Evolutionary conservation across 768 basidiomycete species (phyloP).

Genomic region (Neoboletus magnificus): DNA sequence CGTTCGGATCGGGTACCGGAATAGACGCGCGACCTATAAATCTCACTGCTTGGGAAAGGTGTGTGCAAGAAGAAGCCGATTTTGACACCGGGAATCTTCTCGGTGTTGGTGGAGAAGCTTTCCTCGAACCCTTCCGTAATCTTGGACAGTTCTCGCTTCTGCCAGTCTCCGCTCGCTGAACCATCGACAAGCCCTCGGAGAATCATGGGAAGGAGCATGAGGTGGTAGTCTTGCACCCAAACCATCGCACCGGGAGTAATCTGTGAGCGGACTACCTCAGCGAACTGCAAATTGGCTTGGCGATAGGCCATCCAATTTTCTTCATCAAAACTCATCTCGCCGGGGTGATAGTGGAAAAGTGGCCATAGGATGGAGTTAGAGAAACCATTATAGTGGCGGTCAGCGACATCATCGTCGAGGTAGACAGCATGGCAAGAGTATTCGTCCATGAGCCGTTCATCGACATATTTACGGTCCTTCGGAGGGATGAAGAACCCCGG

Average conservation of each 20-base stretch:
- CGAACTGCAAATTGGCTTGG: slow-evolving; percentile 93
- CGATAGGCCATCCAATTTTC: slow-evolving; percentile 98
- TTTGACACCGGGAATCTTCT: slow-evolving; percentile 66
- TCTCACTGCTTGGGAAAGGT: slow-evolving; percentile 96
- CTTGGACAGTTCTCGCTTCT: slow-evolving; percentile 57
- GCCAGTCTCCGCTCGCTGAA: slow-evolving; percentile 53
- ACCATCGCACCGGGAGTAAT: slow-evolving; percentile 88
- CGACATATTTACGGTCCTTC: slow-evolving; percentile 88
- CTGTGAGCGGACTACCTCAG: slow-evolving; percentile 80
- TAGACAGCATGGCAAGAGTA: slow-evolving; percentile 98
- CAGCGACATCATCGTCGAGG: slow-evolving; percentile 97
- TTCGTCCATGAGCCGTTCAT: slow-evolving; percentile 90
- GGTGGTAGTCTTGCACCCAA: slow-evolving; percentile 98
- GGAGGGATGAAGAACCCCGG: slow-evolving; percentile 90
- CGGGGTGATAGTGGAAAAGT: slow-evolving; percentile 98
- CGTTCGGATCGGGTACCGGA: slow-evolving; percentile 12
- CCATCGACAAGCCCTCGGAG: slow-evolving; percentile 86
- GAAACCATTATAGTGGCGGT: slow-evolving; percentile 97
- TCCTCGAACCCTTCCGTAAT: slow-evolving; percentile 72
- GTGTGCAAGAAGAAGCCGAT: slow-evolving; percentile 99
- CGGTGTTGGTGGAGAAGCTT: slow-evolving; percentile 32
- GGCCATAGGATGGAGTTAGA: slow-evolving; percentile 99
- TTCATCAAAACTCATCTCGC: slow-evolving; percentile 99
- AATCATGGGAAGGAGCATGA: slow-evolving; percentile 97
- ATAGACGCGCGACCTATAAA: slow-evolving; percentile 72